Conservation (phyloP, 257 asterid species). For the Ophiorrhiza pumila region DNA sequence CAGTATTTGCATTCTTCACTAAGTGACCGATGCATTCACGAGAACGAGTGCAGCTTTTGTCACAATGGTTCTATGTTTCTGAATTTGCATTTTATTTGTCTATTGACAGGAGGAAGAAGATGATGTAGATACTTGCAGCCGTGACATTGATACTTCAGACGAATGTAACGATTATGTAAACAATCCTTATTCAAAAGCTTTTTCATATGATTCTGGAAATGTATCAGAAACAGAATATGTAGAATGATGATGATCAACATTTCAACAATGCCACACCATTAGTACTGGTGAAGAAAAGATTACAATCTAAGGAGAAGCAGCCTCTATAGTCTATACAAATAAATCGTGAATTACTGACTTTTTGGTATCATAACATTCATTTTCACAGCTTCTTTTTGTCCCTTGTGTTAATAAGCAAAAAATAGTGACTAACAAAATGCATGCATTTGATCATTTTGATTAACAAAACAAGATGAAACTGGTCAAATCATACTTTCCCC, state of each 20-base stretch:
- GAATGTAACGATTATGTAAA: constrained; percentile 21
- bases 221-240: constrained; percentile 37
- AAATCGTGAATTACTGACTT: background rate
- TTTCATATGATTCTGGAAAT: constrained; percentile 1
- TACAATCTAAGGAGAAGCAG: background rate
- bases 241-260: constrained; percentile 15
- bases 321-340: background rate
- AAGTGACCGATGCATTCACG: background rate
- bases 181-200: background rate
- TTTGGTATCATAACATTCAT: background rate
- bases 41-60: background rate
- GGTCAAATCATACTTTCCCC: too few species aligned
- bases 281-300: constrained; percentile 1
- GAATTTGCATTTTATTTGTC: background rate
- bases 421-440: too few species aligned
- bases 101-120: constrained; percentile 46
- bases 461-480: too few species aligned
- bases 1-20: background rate
- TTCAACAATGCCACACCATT: background rate
- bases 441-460: too few species aligned
- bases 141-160: constrained; percentile 29
- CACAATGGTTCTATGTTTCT: background rate
- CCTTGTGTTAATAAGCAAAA: too few species aligned
- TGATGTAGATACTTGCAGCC: constrained; percentile 30
- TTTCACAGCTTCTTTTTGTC: background rate